phyloP scores from a whole-genome alignment of 176 grass and related monocot species.

The Ensete glaucum region DNA sequence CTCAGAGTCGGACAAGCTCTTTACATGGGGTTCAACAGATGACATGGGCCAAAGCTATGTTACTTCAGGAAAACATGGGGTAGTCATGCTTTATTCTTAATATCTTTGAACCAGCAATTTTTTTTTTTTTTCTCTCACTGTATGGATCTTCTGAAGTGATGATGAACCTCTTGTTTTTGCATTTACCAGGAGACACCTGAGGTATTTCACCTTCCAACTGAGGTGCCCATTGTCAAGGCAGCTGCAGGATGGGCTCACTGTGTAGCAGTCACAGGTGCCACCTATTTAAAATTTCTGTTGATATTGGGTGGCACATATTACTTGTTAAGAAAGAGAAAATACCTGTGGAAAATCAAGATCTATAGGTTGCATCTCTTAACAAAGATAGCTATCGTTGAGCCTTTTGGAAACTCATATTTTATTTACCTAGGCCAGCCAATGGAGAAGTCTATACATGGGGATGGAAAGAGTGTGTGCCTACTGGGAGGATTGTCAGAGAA shows the following conservation, averaged over 20 bases:
- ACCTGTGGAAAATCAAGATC: no score
- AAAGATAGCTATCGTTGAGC: conserved; percentile 4
- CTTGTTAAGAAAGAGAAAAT: background rate
- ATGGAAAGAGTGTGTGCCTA: conserved; percentile 99
- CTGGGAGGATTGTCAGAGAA: conserved; percentile 51
- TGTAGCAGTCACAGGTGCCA: conserved; percentile 73
- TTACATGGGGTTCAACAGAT: conserved; percentile 91
- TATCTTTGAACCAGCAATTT: background rate
- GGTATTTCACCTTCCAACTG: conserved; percentile 82
- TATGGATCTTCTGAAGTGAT: conserved; percentile 15
- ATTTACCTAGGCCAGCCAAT: conserved; percentile 44
- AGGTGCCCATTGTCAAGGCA: conserved; percentile 50
- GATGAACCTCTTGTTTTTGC: conserved; percentile 14
- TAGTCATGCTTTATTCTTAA: conserved; percentile 26
- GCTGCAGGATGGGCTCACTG: conserved; percentile 98
- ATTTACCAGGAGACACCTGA: conserved; percentile 75
- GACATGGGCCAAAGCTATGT: conserved; percentile 99
- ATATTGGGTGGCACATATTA: background rate
- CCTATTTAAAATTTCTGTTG: background rate
- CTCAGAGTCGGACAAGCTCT: conserved; percentile 72
- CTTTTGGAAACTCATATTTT: conserved; percentile 16
- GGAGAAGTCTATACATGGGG: conserved; percentile 97
- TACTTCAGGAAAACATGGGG: conserved; percentile 95
- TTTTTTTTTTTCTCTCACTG: background rate
- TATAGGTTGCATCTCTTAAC: background rate